Percentiles rank a stretch among this genome's conserved stretches.
Conservation (phyloP, 805 yeast species). For the Cephaloascus fragrans region DNA sequence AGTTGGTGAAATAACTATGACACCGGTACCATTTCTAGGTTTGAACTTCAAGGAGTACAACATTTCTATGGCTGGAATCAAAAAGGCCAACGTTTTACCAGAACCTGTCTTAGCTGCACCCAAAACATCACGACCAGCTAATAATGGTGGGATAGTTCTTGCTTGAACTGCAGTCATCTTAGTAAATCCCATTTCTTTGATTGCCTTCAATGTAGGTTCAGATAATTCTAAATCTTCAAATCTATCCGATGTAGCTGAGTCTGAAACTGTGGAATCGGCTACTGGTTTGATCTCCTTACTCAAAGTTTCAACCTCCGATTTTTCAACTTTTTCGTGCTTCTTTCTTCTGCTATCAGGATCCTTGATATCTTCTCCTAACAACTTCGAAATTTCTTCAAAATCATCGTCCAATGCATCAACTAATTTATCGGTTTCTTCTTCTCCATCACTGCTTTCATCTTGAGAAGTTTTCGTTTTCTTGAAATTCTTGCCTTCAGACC, state of each 20-base stretch:
- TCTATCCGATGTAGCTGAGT: slow-evolving; percentile 13
- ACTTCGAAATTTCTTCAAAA: slow-evolving; percentile 45
- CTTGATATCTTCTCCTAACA: slow-evolving; percentile 33
- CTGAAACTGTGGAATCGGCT: slow-evolving; percentile 8
- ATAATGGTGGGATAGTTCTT: slow-evolving; percentile 88
- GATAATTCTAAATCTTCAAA: slow-evolving; percentile 58
- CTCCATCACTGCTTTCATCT: slow-evolving; percentile 14
- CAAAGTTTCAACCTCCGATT: slow-evolving; percentile 4
- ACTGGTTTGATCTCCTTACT: slow-evolving; percentile 3
- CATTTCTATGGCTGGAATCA: slow-evolving; percentile 92
- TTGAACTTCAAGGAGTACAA: slow-evolving; percentile 85
- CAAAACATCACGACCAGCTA: slow-evolving; percentile 94
- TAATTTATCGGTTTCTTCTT: slow-evolving; percentile 24
- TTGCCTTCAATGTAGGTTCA: slow-evolving; percentile 72
- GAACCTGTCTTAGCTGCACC: slow-evolving; percentile 99
- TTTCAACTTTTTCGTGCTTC: slow-evolving; percentile 11
- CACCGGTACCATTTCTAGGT: slow-evolving; percentile 98
- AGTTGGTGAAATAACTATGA: slow-evolving; percentile 90
- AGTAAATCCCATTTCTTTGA: slow-evolving; percentile 80
- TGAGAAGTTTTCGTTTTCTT: slow-evolving; percentile 17
- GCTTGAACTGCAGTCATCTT: slow-evolving; percentile 94
- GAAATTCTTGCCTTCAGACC: too few species aligned
- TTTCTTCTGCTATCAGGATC: slow-evolving; percentile 24
- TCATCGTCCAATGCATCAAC: slow-evolving; percentile 49
- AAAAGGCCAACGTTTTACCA: slow-evolving; percentile 93